Percentiles rank a stretch among this genome's conserved stretches.
phyloP scores from a whole-genome alignment of 2,329 filamentous ascomycete genomes.

The Gaeumannomyces tritici region DNA sequence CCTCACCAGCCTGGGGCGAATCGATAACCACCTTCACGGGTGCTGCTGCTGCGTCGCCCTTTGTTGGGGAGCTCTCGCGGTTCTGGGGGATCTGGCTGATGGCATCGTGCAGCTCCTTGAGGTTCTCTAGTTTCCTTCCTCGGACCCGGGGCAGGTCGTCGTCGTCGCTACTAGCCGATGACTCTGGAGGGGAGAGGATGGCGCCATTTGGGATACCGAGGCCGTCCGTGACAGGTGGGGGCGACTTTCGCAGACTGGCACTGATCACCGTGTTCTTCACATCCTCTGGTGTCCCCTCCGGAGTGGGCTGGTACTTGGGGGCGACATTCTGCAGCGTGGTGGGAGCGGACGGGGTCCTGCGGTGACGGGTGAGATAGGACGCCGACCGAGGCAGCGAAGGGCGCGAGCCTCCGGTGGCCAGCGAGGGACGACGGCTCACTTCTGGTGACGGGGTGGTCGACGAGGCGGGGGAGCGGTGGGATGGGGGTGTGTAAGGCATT shows the following conservation, averaged over 20 bases:
- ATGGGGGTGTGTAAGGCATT: conserved; percentile 86
- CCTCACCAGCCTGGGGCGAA: conserved; percentile 2
- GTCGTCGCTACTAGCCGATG: conserved; percentile 76
- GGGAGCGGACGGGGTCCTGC: conserved; percentile 43
- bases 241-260: conserved; percentile 66
- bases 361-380: conserved; percentile 56
- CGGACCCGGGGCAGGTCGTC: conserved; percentile 46
- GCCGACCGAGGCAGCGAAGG: conserved; percentile 53
- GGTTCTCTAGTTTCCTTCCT: conserved; percentile 38
- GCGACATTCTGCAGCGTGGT: conserved; percentile 15
- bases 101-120: conserved; percentile 69
- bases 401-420: conserved; percentile 35
- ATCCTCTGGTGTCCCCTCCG: conserved; percentile 39
- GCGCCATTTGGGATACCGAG: conserved; percentile 70
- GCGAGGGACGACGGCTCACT: conserved; percentile 48
- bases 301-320: conserved; percentile 29
- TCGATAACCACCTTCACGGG: background rate
- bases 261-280: conserved; percentile 36
- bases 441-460: conserved; percentile 48
- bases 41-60: background rate
- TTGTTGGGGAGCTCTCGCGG: conserved; percentile 45
- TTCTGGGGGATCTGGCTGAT: conserved; percentile 69
- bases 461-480: conserved; percentile 52
- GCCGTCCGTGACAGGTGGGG: conserved; percentile 66
- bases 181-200: conserved; percentile 87